Evolutionary conservation across 306 rosid species (phyloP).

Genomic region (Spatholobus suberectus): DNA sequence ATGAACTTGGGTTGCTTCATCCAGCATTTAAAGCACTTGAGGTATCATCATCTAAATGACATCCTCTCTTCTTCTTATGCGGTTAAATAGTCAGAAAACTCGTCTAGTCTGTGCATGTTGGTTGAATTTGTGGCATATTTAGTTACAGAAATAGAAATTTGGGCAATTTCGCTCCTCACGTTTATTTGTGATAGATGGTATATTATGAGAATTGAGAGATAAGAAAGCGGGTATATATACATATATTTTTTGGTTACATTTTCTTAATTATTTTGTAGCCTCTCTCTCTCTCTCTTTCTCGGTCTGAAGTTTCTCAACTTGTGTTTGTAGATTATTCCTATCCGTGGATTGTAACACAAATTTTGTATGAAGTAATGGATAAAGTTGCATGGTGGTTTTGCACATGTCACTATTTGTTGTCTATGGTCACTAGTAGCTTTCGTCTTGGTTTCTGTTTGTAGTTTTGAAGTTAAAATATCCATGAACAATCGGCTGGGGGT

Average conservation of each 20-base stretch:
- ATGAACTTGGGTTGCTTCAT: slow-evolving; percentile 83
- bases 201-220: neutral
- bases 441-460: neutral
- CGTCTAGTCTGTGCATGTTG: slow-evolving; percentile 16
- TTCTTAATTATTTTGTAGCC: slow-evolving; percentile 23
- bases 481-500: neutral
- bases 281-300: neutral
- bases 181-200: neutral
- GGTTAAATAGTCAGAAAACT: slow-evolving; percentile 8
- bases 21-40: slow-evolving; percentile 71
- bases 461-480: neutral
- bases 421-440: slow-evolving; percentile 6
- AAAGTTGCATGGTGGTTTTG: slow-evolving; percentile 19
- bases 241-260: slow-evolving; percentile 3
- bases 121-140: slow-evolving; percentile 25
- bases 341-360: neutral
- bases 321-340: neutral
- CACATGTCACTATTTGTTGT: neutral
- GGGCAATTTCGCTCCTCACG: slow-evolving; percentile 18
- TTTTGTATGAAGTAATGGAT: neutral
- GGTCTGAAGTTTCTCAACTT: slow-evolving; percentile 16
- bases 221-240: too few species aligned
- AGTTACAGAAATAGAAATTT: slow-evolving; percentile 40
- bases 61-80: neutral
- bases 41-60: slow-evolving; percentile 53